Evolutionary conservation across 2,329 filamentous ascomycete genomes (phyloP).

Genomic region (Pseudocercospora eumusae): DNA sequence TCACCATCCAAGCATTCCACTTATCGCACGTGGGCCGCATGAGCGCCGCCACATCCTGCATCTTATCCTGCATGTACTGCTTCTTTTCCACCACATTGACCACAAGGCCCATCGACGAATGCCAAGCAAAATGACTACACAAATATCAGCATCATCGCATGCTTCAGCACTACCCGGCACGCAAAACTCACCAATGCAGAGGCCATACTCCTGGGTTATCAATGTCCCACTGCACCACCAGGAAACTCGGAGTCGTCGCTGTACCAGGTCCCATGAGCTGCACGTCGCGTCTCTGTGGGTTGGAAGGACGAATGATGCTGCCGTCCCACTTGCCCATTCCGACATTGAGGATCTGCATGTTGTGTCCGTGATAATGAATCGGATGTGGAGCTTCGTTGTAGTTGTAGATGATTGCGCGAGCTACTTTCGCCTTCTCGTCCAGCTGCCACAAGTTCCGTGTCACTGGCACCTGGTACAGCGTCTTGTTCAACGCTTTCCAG

Average conservation of each 20-base stretch:
- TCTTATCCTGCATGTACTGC: conserved; percentile 5
- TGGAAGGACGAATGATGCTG: conserved; percentile 39
- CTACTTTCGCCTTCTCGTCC: conserved; percentile 2
- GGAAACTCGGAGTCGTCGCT: conserved; percentile 27
- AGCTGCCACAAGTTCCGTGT: conserved; percentile 13
- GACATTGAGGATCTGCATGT: conserved; percentile 47
- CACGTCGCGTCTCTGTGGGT: conserved; percentile 44
- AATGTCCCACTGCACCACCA: conserved; percentile 42
- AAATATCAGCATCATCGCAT: conserved; percentile 6
- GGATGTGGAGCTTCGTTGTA: conserved; percentile 41
- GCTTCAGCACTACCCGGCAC: background rate
- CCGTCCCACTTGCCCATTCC: conserved; percentile 48
- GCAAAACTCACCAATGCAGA: background rate
- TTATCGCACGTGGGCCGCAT: conserved; percentile 4
- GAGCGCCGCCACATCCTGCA: background rate
- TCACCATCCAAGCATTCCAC: conserved; percentile 9
- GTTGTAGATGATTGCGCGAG: conserved; percentile 45
- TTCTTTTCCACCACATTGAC: conserved; percentile 15
- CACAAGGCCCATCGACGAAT: conserved; percentile 17
- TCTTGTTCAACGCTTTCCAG: conserved; percentile 33
- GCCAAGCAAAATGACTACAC: conserved; percentile 21
- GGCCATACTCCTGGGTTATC: conserved; percentile 50
- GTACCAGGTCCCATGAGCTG: conserved; percentile 33
- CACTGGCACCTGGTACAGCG: conserved; percentile 5
- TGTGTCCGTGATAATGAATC: conserved; percentile 45